Evolutionary conservation across 495 filamentous ascomycete genomes (phyloP).

Genomic region (Annulohypoxylon maeteangense): DNA sequence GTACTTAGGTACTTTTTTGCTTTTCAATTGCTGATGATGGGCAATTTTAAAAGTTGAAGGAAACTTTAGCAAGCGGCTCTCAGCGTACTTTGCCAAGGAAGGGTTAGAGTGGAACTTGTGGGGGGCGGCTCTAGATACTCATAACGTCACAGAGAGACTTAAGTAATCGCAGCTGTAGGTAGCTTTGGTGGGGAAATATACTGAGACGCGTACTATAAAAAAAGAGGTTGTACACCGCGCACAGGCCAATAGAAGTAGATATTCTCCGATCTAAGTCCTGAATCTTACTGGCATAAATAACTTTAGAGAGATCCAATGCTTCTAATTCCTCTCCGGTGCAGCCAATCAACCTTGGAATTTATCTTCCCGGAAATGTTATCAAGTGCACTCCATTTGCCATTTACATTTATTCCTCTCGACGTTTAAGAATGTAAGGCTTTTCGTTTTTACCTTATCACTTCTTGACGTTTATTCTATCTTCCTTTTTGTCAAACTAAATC

Average conservation of each 20-base stretch:
- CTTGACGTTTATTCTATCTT: not conserved
- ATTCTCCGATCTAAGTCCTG: constrained; percentile 23
- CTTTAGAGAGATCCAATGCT: constrained; percentile 25
- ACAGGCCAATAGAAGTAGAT: constrained; percentile 7
- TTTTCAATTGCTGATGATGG: not conserved
- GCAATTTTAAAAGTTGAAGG: constrained; percentile 17
- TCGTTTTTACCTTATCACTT: not conserved
- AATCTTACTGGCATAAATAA: constrained; percentile 18
- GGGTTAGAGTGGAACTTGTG: constrained; percentile 7
- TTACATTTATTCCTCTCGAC: constrained; percentile 3
- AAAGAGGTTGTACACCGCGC: constrained; percentile 5
- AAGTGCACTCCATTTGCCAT: constrained; percentile 5
- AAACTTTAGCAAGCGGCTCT: not conserved
- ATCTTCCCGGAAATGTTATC: constrained; percentile 20
- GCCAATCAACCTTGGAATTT: constrained; percentile 31
- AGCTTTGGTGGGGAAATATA: not conserved
- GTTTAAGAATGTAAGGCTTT: constrained; percentile 3
- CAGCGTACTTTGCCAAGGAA: constrained; percentile 34
- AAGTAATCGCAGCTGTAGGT: not conserved
- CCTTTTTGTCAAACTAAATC: not conserved
- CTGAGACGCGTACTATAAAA: not conserved
- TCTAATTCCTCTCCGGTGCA: constrained; percentile 22
- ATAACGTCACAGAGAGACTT: constrained; percentile 35
- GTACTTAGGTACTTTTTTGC: constrained; percentile 7
- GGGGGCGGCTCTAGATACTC: constrained; percentile 14